Base-by-base conservation (phyloP, 1,284 basidiomycete species). In the Cutaneotrichosporon arboriforme region DNA sequence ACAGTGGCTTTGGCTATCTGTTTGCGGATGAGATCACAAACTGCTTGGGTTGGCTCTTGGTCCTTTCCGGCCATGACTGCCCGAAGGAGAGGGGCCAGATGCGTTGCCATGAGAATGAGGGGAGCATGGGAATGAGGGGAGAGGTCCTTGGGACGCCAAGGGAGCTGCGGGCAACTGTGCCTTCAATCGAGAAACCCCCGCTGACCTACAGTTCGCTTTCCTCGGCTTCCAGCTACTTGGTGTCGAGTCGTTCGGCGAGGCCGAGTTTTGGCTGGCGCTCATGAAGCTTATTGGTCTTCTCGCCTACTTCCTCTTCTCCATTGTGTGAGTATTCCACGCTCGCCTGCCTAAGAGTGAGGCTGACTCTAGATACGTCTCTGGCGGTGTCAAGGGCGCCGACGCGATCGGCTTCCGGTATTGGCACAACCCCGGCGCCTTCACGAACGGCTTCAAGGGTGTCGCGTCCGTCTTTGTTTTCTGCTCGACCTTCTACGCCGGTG, bases 271-370 rank as follows among this genome's bases (percentile, higher is more conserved):
- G 55, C 51, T 50, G 48, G 55, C 62, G 0, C 47, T 62, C n/a
- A 35, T 60, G 39, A 61, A 61, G 39, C 49, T 69, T 38, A 38
- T 63, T 36, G 64, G 63, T 23, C 49, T 62, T 8, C 46, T 59
- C 36, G 63, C 54, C 15, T 60, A 66, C 56, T 81, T 86, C 54
- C 62, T 87, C 51, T 75, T 79, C 52, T 84, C 84, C 35, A 77
- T 87, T 40, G 70, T 86, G 54, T 80, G 86, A 54, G 84, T 86
- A 31, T n/a, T n/a, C n/a, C n/a, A n/a, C n/a, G n/a, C n/a, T n/a
- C n/a, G n/a, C n/a, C n/a, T n/a, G n/a, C n/a, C n/a, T n/a, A n/a
- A n/a, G n/a, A 38, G n/a, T 41, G 13, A 45, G 15, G 47, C 57
- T 49, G 34, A 44, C 37, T 5, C 8, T 44, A 58, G 56, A 43